Percentiles rank a stretch among this genome's conserved stretches.
phyloP scores from a whole-genome alignment of 148 eudicot genomes.

The Arbutus unedo region DNA sequence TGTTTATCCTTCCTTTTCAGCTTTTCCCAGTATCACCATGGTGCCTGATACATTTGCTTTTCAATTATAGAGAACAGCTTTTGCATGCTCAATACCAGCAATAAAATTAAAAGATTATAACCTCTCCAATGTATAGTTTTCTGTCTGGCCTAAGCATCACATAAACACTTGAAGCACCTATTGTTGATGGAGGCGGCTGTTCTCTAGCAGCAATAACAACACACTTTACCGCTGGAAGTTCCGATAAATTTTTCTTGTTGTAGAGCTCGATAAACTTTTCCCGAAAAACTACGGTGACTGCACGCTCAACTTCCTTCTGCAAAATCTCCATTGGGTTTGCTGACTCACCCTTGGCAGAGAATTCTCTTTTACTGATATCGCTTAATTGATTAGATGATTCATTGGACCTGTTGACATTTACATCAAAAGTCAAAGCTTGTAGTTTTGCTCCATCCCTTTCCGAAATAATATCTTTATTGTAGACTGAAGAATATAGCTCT shows the following conservation, averaged over 20 bases:
- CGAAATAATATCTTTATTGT: slow-evolving; percentile 29
- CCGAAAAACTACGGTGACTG: slow-evolving; percentile 53
- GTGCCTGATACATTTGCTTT: background rate
- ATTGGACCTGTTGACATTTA: slow-evolving; percentile 11
- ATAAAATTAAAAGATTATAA: slow-evolving; percentile 22
- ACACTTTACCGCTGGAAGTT: slow-evolving; percentile 38
- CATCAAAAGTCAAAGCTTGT: slow-evolving; percentile 12
- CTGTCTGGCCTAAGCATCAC: slow-evolving; percentile 77
- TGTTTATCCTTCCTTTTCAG: background rate
- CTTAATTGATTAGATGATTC: slow-evolving; percentile 19
- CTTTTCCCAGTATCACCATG: background rate
- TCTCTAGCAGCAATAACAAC: slow-evolving; percentile 61
- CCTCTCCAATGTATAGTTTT: slow-evolving; percentile 85
- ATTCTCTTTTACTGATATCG: background rate
- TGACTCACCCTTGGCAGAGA: slow-evolving; percentile 11
- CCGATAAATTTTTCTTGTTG: slow-evolving; percentile 30
- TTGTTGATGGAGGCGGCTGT: slow-evolving; percentile 88
- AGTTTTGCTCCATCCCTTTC: slow-evolving; percentile 19
- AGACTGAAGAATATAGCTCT: slow-evolving; percentile 59
- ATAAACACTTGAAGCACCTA: slow-evolving; percentile 91
- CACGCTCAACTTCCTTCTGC: slow-evolving; percentile 43
- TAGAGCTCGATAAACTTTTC: slow-evolving; percentile 46
- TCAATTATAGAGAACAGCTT: background rate
- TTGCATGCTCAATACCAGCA: background rate
- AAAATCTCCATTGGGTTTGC: slow-evolving; percentile 28